Conservation (phyloP, 2,329 filamentous ascomycete species). For the Pseudogymnoascus sp. region DNA sequence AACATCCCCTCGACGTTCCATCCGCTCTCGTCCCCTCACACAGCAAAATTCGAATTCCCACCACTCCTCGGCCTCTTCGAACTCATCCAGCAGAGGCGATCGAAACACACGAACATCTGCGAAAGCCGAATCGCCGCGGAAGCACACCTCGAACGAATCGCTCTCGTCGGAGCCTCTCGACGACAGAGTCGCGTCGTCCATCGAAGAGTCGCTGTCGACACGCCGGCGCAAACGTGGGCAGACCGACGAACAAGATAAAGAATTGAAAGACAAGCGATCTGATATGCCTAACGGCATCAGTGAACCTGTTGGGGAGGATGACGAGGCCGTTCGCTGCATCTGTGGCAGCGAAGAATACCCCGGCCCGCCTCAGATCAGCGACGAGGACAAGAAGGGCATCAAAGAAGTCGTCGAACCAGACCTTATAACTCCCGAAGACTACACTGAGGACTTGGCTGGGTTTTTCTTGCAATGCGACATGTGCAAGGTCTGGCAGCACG, state of each 20-base stretch:
- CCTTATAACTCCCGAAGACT: slow-evolving; percentile 47
- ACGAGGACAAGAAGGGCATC: slow-evolving; percentile 45
- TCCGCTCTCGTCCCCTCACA: slow-evolving; percentile 76
- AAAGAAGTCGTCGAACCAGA: slow-evolving; percentile 52
- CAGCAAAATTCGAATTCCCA: slow-evolving; percentile 60
- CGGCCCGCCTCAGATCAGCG: slow-evolving; percentile 57
- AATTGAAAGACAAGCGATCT: slow-evolving; percentile 44
- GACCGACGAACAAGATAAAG: slow-evolving; percentile 26
- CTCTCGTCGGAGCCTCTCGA: slow-evolving; percentile 62
- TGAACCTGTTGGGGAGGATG: slow-evolving; percentile 63
- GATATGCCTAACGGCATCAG: slow-evolving; percentile 55
- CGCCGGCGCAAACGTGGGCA: slow-evolving; percentile 72
- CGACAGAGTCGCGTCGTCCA: slow-evolving; percentile 43
- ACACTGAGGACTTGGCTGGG: slow-evolving; percentile 73
- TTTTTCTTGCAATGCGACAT: slow-evolving; percentile 97
- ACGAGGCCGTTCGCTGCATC: slow-evolving; percentile 91
- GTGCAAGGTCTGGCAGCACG: slow-evolving; percentile 98
- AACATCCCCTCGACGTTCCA: slow-evolving; percentile 74
- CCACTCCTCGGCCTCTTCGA: slow-evolving; percentile 70
- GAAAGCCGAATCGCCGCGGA: slow-evolving; percentile 65
- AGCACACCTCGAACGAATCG: slow-evolving; percentile 66
- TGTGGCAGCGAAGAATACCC: slow-evolving; percentile 94
- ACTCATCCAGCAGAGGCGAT: slow-evolving; percentile 68
- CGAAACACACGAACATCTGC: slow-evolving; percentile 64
- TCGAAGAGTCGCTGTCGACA: slow-evolving; percentile 61